These are phyloP conservation scores for Quercus cerris DNA, from an alignment of 306 rosid species.

Conservation along the genomic window DNA sequence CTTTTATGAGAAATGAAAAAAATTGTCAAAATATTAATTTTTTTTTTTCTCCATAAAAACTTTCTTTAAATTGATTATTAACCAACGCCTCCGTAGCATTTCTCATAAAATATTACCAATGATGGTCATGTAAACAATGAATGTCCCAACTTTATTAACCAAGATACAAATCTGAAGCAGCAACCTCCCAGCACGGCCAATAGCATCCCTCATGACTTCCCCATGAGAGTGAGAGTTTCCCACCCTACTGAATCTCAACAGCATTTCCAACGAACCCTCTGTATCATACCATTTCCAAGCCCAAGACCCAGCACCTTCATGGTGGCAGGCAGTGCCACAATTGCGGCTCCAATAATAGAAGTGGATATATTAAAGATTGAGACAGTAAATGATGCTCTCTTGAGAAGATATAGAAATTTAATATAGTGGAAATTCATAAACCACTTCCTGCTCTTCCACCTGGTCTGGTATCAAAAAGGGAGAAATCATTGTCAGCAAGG, in stretches of 20 bases:
- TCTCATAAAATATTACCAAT: too few relatives aligned
- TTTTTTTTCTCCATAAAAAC: too few relatives aligned
- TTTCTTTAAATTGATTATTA: too few relatives aligned
- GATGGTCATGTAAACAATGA: slow-evolving; percentile 24
- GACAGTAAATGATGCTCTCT: slow-evolving; percentile 43
- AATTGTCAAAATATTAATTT: too few relatives aligned
- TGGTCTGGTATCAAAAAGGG: too few relatives aligned
- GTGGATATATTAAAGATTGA: slow-evolving; percentile 61
- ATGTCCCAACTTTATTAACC: slow-evolving; percentile 59
- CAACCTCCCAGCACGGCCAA: slow-evolving; percentile 44
- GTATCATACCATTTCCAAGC: slow-evolving; percentile 40
- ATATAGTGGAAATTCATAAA: too few relatives aligned
- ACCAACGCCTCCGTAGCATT: too few relatives aligned
- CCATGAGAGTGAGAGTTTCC: slow-evolving; percentile 37
- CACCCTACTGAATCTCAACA: slow-evolving; percentile 51
- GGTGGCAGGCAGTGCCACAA: slow-evolving; percentile 72
- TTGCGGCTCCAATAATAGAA: slow-evolving; percentile 67
- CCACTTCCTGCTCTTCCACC: too few relatives aligned
- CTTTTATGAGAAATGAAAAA: too few relatives aligned
- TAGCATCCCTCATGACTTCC: slow-evolving; percentile 45
- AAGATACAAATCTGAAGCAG: slow-evolving; percentile 46
- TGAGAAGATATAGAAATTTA: too few relatives aligned
- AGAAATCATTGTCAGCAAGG: too few relatives aligned
- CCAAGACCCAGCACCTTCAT: slow-evolving; percentile 59
- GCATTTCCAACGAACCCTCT: slow-evolving; percentile 47